These are phyloP conservation scores for Mollisiaceae sp. DNA, from an alignment of 2,329 filamentous ascomycete genomes.

Conservation along the genomic window DNA sequence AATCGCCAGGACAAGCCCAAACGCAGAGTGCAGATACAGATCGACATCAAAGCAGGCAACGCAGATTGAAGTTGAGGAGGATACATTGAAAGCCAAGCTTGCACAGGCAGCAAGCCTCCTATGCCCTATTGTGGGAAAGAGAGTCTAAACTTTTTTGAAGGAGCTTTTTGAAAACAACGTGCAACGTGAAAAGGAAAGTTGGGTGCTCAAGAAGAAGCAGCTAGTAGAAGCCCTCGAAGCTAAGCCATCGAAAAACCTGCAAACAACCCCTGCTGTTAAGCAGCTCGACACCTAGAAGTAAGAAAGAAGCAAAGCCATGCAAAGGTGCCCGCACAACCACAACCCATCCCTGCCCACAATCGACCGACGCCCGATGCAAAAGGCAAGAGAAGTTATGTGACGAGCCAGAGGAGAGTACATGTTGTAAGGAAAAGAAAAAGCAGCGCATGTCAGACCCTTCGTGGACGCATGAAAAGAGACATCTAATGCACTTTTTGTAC, in stretches of 20 bases:
- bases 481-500: slow-evolving; percentile 47
- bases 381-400: slow-evolving; percentile 32
- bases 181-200: slow-evolving; percentile 9
- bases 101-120: slow-evolving; percentile 19
- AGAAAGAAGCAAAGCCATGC: slow-evolving; percentile 15
- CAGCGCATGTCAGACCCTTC: slow-evolving; percentile 41
- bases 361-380: slow-evolving; percentile 20
- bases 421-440: slow-evolving; percentile 27
- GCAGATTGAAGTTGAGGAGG: slow-evolving; percentile 6
- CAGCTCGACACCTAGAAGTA: slow-evolving; percentile 8
- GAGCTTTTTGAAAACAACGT: slow-evolving; percentile 19
- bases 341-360: slow-evolving; percentile 8
- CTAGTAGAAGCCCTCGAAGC: background rate
- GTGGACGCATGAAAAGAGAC: slow-evolving; percentile 45
- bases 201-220: slow-evolving; percentile 7
- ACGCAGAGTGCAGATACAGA: background rate
- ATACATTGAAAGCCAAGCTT: slow-evolving; percentile 13
- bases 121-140: slow-evolving; percentile 12
- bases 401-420: slow-evolving; percentile 35
- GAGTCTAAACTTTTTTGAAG: slow-evolving; percentile 26
- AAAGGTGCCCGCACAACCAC: slow-evolving; percentile 2
- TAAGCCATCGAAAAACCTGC: background rate
- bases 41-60: background rate
- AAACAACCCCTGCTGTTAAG: background rate
- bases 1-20: background rate